Percentiles rank a stretch among this genome's conserved stretches.
Evolutionary conservation across 1,284 basidiomycete genomes (phyloP).

Genomic region (Naganishia sp.): DNA sequence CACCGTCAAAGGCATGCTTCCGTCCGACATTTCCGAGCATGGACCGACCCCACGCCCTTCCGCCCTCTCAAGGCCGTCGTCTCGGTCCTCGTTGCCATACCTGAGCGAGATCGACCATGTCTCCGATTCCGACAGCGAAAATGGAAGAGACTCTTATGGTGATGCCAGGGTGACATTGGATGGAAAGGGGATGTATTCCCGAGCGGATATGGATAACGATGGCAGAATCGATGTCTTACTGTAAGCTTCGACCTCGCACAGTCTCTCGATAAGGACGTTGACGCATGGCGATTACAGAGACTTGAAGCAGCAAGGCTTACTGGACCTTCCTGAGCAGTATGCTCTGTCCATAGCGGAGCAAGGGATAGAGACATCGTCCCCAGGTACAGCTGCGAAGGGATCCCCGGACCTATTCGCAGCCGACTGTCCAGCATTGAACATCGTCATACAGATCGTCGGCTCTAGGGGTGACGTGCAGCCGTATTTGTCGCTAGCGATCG

Average conservation of each 20-base stretch:
- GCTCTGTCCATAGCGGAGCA: slow-evolving; percentile 59
- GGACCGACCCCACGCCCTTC: neutral
- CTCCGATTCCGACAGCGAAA: slow-evolving; percentile 6
- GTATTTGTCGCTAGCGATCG: slow-evolving; percentile 65
- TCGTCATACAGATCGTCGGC: slow-evolving; percentile 67
- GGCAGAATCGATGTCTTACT: slow-evolving; percentile 51
- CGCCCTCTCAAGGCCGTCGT: neutral
- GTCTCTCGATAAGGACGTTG: neutral
- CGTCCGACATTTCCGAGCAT: neutral
- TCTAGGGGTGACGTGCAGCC: slow-evolving; percentile 68
- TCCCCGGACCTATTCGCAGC: slow-evolving; percentile 51
- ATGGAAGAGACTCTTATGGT: no score
- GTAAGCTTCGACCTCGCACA: slow-evolving; percentile 11
- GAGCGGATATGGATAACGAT: slow-evolving; percentile 43
- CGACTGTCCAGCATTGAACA: slow-evolving; percentile 58
- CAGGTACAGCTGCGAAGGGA: neutral
- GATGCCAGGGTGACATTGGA: slow-evolving; percentile 4
- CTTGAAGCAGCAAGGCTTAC: slow-evolving; percentile 50
- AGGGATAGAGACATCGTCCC: slow-evolving; percentile 45
- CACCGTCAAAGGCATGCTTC: neutral
- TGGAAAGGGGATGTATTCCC: slow-evolving; percentile 42
- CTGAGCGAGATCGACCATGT: neutral
- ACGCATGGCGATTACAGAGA: neutral
- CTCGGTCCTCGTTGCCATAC: neutral
- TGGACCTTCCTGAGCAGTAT: slow-evolving; percentile 59